Conservation (phyloP, 1,284 basidiomycete species). For the Moesziomyces antarcticus region DNA sequence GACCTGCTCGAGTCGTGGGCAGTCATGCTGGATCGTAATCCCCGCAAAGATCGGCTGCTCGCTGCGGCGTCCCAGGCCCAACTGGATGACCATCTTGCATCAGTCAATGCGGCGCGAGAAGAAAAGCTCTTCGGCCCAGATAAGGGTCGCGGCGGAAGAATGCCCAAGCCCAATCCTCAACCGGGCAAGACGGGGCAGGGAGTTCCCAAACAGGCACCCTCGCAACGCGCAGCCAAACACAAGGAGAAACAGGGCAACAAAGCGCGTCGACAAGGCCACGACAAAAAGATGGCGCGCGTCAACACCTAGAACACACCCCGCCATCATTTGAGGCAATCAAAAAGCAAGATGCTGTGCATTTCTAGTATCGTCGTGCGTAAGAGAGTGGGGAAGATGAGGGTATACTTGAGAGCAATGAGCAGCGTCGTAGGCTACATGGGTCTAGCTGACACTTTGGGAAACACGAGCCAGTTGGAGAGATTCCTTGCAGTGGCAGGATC, state of each 20-base stretch:
- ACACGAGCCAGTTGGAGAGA: conserved; percentile 41
- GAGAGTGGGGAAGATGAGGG: conserved; percentile 3
- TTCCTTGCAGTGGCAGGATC: conserved; percentile 36
- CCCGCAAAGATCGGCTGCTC: conserved; percentile 46
- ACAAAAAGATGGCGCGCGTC: conserved; percentile 48
- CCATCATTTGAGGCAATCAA: no score
- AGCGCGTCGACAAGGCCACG: conserved; percentile 35
- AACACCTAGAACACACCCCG: not conserved
- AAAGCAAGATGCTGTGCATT: no score
- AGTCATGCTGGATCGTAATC: conserved; percentile 55
- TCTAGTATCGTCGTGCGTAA: not conserved
- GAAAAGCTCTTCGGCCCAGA: conserved; percentile 39
- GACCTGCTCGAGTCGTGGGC: conserved; percentile 58
- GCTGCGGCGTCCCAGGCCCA: conserved; percentile 40
- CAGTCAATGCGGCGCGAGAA: not conserved
- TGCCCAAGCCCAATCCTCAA: conserved; percentile 1
- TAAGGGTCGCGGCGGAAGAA: conserved; percentile 44
- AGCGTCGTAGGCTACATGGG: not conserved
- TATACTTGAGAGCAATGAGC: conserved; percentile 2
- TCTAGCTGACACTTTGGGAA: conserved; percentile 32
- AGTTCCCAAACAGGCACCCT: not conserved
- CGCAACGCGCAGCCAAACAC: conserved; percentile 31
- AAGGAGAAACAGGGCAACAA: conserved; percentile 54
- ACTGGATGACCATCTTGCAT: conserved; percentile 17
- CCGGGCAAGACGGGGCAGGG: not conserved